Evolutionary conservation across 1,284 basidiomycete species (phyloP).

Genomic region (Inonotus obliquus): DNA sequence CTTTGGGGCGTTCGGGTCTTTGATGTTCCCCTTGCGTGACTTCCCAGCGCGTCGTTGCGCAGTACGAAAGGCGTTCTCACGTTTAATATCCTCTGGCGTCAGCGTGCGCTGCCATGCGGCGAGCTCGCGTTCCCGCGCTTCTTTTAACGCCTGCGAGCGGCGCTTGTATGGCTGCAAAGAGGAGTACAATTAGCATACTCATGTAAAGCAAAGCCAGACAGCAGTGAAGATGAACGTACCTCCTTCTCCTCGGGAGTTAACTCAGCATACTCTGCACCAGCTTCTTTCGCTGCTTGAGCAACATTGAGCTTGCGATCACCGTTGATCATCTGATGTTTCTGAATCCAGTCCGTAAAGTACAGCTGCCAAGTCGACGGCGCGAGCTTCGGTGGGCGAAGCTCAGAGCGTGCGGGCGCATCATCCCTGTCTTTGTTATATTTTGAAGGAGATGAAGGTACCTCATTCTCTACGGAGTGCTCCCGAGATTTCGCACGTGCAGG

Average conservation of each 20-base stretch:
- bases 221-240: constrained; percentile 31
- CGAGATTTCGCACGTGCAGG: neutral
- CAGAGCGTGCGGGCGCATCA: constrained; percentile 54
- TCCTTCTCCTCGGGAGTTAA: constrained; percentile 80
- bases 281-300: constrained; percentile 93
- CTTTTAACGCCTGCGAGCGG: constrained; percentile 80
- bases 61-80: constrained; percentile 87
- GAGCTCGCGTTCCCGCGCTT: constrained; percentile 77
- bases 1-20: constrained; percentile 95
- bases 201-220: constrained; percentile 1
- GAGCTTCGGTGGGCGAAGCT: constrained; percentile 84
- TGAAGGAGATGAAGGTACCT: neutral
- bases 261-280: constrained; percentile 84
- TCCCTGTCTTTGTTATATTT: neutral
- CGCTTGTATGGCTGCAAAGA: constrained; percentile 71
- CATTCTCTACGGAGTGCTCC: constrained; percentile 24
- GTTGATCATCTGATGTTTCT: constrained; percentile 77
- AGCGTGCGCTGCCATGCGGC: constrained; percentile 84
- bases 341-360: constrained; percentile 95
- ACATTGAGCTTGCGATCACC: constrained; percentile 79
- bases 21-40: constrained; percentile 90
- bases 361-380: constrained; percentile 96
- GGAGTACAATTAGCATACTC: neutral
- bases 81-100: constrained; percentile 92
- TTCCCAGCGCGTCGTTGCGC: constrained; percentile 93